Conservation (phyloP, 2,329 filamentous ascomycete species). For the Pseudogymnoascus sp. region DNA sequence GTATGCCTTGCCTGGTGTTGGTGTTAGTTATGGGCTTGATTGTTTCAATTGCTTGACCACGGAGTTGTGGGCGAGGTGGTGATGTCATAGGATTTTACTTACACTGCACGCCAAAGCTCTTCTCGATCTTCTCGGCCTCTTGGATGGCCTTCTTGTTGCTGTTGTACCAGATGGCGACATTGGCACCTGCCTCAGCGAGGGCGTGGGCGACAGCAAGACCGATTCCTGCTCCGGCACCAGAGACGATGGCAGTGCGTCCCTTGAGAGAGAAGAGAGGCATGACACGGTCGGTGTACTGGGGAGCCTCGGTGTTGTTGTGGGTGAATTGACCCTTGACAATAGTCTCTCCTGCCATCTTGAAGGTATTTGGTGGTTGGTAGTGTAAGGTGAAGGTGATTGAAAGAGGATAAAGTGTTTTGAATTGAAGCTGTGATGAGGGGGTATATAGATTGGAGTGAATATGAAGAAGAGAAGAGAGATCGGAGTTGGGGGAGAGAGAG, state of each 20-base stretch:
- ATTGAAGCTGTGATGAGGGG: not conserved
- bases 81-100: slow-evolving; percentile 24
- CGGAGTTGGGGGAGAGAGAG: not conserved
- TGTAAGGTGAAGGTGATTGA: not conserved
- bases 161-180: slow-evolving; percentile 67
- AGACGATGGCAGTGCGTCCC: slow-evolving; percentile 61
- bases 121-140: slow-evolving; percentile 54
- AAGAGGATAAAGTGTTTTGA: not conserved
- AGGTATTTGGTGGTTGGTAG: not conserved
- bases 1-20: slow-evolving; percentile 46
- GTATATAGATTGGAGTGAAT: slow-evolving; percentile 1
- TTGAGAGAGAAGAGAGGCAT: slow-evolving; percentile 61
- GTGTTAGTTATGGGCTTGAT: slow-evolving; percentile 11
- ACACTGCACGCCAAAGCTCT: slow-evolving; percentile 61
- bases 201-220: slow-evolving; percentile 56
- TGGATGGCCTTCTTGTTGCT: slow-evolving; percentile 56
- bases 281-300: slow-evolving; percentile 40
- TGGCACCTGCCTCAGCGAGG: slow-evolving; percentile 61
- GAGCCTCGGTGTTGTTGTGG: slow-evolving; percentile 46
- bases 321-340: slow-evolving; percentile 40
- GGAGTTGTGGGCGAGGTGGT: not conserved
- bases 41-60: slow-evolving; percentile 2
- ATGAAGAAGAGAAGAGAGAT: slow-evolving; percentile 1
- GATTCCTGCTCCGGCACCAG: slow-evolving; percentile 62
- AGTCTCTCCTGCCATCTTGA: slow-evolving; percentile 16